These are phyloP conservation scores for Chalciporus sphaerocephalus DNA, from an alignment of 768 basidiomycete genomes.

Conservation along the genomic window DNA sequence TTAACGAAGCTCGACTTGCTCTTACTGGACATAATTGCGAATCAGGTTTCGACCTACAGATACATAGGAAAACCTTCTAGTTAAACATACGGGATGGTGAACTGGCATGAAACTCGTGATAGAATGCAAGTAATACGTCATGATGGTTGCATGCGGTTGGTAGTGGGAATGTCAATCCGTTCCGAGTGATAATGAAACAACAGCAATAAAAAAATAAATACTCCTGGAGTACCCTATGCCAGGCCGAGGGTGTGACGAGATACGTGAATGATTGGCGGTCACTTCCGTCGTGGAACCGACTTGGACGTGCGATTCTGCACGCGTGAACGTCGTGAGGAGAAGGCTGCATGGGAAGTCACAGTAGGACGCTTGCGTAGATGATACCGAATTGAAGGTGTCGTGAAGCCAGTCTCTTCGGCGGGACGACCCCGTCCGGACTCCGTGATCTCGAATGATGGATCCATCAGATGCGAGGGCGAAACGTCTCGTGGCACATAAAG, in stretches of 20 bases:
- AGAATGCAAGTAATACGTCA: background rate
- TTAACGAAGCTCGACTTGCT: too few relatives aligned
- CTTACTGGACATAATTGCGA: too few relatives aligned
- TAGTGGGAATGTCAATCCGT: slow-evolving; percentile 7
- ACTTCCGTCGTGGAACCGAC: slow-evolving; percentile 11
- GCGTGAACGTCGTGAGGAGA: slow-evolving; percentile 18
- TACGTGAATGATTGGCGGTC: background rate
- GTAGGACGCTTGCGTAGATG: slow-evolving; percentile 29
- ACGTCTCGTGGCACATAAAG: slow-evolving; percentile 3
- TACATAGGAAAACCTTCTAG: background rate
- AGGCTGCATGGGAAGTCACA: slow-evolving; percentile 10
- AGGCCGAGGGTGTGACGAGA: background rate
- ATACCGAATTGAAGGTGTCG: slow-evolving; percentile 21
- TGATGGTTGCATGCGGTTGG: slow-evolving; percentile 1
- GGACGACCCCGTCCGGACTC: slow-evolving; percentile 8
- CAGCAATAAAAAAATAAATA: slow-evolving; percentile 37
- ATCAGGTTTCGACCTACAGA: background rate
- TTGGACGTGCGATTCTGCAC: slow-evolving; percentile 10
- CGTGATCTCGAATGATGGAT: slow-evolving; percentile 9
- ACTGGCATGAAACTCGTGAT: background rate
- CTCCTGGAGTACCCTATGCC: slow-evolving; percentile 2
- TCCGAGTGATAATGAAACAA: slow-evolving; percentile 22
- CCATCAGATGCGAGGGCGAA: slow-evolving; percentile 6
- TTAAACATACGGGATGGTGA: background rate
- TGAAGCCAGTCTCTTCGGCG: slow-evolving; percentile 1